Base-by-base conservation (phyloP, 306 rosid species). In the Trifolium repens region DNA sequence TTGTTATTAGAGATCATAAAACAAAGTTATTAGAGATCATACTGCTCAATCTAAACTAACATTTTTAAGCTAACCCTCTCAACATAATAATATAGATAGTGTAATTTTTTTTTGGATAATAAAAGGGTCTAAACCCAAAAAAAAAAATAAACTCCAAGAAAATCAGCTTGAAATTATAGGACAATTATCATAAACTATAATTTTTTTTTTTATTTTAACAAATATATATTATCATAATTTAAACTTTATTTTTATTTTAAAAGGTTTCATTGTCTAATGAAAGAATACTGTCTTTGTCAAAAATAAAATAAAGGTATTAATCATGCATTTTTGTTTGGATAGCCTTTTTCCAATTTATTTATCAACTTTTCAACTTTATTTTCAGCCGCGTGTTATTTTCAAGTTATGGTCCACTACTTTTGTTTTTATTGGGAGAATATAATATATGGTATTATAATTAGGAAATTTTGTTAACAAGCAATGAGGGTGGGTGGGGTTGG, bases 301-400 rank as follows among this genome's bases (percentile, higher is more conserved):
- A 58, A 58, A 10, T 24, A 59, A 27, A 30, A 27, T 30, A 27
- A 60, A 60, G n/a, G n/a, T 26, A 2, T 8, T 3, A 9, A 4
- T 54, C 5, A 2, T n/a, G 4, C 9, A 52, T 13, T 60, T 27
- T 60, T 30, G 11, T 6, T 60, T 30, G 64, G 66, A 60, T 60
- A 60, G 40, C 16, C 66, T 60, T 30, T 30, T n/a, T 60, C 34
- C 42, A 60, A 60, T 8, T 60, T 13, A 14, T 60, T 60, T 60
- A 60, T 30, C 17, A 60, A 60, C 43, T 60, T 60, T 60, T 30
- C 11, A 60, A 60, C 67, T 60, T 60, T 60, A 60, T 30, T 32
- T 60, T 42, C 42, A 60, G 43, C 67, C 22, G 42, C 22, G 67
- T 60, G 67, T 32, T 60, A 15, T 60, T 60, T 60, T 60, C 42